phyloP scores from a whole-genome alignment of 2,329 filamentous ascomycete genomes.

The Pochonia chlamydosporia region DNA sequence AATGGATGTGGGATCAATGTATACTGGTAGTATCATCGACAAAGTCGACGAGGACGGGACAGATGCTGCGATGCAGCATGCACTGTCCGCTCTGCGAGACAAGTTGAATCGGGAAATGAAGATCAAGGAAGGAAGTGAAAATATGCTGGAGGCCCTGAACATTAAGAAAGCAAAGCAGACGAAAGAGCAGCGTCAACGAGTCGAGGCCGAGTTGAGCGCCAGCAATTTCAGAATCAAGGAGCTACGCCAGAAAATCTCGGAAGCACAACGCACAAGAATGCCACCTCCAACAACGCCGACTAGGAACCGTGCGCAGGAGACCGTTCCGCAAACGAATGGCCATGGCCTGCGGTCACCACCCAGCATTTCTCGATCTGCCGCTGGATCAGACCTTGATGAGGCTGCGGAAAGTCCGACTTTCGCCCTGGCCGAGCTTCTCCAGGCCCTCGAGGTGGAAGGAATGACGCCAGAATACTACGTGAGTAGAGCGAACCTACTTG shows the following conservation, averaged over 20 bases:
- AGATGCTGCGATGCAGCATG: slow-evolving; percentile 58
- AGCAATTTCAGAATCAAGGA: slow-evolving; percentile 70
- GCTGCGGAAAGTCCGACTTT: slow-evolving; percentile 83
- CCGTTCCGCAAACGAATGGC: slow-evolving; percentile 37
- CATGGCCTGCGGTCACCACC: slow-evolving; percentile 49
- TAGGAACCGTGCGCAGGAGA: slow-evolving; percentile 43
- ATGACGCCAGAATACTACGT: slow-evolving; percentile 95
- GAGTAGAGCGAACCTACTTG: slow-evolving; percentile 81
- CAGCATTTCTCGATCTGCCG: slow-evolving; percentile 48
- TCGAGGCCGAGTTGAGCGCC: slow-evolving; percentile 84
- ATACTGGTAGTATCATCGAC: slow-evolving; percentile 40
- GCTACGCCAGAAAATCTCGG: slow-evolving; percentile 54
- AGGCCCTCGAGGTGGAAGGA: slow-evolving; percentile 80
- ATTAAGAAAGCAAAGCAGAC: slow-evolving; percentile 93
- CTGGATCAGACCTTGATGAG: slow-evolving; percentile 60
- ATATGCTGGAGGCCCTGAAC: slow-evolving; percentile 91
- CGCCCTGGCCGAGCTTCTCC: slow-evolving; percentile 81
- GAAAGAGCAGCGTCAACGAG: slow-evolving; percentile 72
- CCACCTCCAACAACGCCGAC: slow-evolving; percentile 46
- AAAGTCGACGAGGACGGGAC: slow-evolving; percentile 59
- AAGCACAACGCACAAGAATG: slow-evolving; percentile 46
- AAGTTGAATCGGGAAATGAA: slow-evolving; percentile 92
- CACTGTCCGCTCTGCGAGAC: slow-evolving; percentile 71
- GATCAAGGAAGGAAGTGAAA: slow-evolving; percentile 96
- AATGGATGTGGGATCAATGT: slow-evolving; percentile 28